phyloP scores from a whole-genome alignment of 306 rosid species.

The Lathyrus sativus region DNA sequence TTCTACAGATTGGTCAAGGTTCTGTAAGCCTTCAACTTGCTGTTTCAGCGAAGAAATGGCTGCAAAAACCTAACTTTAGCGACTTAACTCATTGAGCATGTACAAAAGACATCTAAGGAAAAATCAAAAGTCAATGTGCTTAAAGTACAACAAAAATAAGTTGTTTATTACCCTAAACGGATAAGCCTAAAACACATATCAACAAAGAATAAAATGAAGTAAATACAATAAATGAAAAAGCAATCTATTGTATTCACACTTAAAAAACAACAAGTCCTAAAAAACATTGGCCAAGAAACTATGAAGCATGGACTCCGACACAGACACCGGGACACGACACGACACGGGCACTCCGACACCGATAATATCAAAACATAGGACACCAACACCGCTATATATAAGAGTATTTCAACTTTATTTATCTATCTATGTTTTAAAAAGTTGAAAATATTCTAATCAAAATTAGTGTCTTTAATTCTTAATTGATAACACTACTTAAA shows the following conservation, averaged over 20 bases:
- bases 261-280: conserved; percentile 14
- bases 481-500: no score
- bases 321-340: no score
- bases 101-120: conserved; percentile 25
- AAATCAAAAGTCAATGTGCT: conserved; percentile 11
- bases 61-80: conserved; percentile 50
- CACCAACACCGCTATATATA: no score
- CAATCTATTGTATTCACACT: background rate
- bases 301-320: no score
- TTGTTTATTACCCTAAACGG: background rate
- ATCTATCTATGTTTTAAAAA: no score
- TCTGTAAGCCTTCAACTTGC: conserved; percentile 79
- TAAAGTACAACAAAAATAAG: background rate
- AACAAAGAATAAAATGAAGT: conserved; percentile 10
- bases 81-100: conserved; percentile 27
- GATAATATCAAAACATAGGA: no score
- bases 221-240: conserved; percentile 15
- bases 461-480: no score
- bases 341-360: no score
- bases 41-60: conserved; percentile 84
- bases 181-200: conserved; percentile 7
- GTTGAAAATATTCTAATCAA: no score
- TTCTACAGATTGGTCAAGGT: conserved; percentile 69
- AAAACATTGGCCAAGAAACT: background rate
- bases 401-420: no score